Conservation (phyloP, 768 basidiomycete species). For the Tylopilus subfusipes region DNA sequence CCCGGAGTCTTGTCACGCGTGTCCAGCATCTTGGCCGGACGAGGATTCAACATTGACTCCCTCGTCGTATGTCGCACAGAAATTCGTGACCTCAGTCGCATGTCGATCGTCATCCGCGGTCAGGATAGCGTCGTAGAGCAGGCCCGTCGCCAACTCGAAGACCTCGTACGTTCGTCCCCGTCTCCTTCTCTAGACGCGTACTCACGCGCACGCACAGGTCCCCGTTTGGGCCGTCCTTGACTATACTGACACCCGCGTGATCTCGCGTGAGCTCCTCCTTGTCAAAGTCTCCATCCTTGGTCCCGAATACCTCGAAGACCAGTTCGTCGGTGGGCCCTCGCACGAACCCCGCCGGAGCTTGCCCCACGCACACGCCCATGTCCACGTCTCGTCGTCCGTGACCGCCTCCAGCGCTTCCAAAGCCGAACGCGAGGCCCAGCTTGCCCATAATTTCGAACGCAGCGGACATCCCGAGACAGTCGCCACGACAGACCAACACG, state of each 20-base stretch:
- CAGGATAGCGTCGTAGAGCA: constrained; percentile 99
- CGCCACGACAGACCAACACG: constrained; percentile 7
- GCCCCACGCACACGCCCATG: constrained; percentile 6
- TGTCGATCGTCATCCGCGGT: constrained; percentile 96
- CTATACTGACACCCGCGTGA: constrained; percentile 89
- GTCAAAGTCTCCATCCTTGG: constrained; percentile 97
- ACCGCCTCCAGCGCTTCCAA: constrained; percentile 42
- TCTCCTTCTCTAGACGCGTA: background rate
- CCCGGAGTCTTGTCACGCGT: constrained; percentile 99
- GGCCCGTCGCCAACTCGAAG: constrained; percentile 91
- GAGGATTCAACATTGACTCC: constrained; percentile 99
- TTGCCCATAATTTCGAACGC: constrained; percentile 79
- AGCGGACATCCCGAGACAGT: constrained; percentile 39
- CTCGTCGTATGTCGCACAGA: constrained; percentile 98
- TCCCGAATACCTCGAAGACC: constrained; percentile 93
- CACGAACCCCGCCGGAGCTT: constrained; percentile 61
- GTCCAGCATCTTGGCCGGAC: constrained; percentile 92
- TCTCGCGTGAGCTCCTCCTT: constrained; percentile 90
- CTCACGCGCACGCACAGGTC: constrained; percentile 50
- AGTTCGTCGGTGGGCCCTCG: constrained; percentile 80
- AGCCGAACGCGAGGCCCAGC: constrained; percentile 62
- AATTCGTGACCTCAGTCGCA: constrained; percentile 92
- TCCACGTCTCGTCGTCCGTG: background rate
- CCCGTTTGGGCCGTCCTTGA: constrained; percentile 99
- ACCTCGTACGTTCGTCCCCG: constrained; percentile 62